Evolutionary conservation across 2,329 filamentous ascomycete genomes (phyloP).

Genomic region (Colletotrichum orbiculare): DNA sequence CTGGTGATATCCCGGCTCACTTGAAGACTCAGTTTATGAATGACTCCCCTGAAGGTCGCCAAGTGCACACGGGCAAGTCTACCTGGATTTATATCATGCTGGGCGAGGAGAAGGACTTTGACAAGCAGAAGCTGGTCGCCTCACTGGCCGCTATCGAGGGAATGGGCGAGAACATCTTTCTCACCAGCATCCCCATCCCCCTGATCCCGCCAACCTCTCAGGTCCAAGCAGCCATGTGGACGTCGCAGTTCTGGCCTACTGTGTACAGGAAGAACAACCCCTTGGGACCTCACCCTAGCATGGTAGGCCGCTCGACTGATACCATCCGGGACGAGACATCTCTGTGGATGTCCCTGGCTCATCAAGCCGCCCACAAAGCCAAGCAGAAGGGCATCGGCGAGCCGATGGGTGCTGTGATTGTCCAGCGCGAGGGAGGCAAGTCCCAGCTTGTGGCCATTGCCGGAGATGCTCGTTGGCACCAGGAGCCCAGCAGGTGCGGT

Average conservation of each 20-base stretch:
- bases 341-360: slow-evolving; percentile 76
- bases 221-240: slow-evolving; percentile 80
- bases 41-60: slow-evolving; percentile 62
- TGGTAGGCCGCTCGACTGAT: slow-evolving; percentile 75
- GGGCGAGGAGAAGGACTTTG: slow-evolving; percentile 62
- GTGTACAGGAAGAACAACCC: slow-evolving; percentile 90
- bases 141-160: slow-evolving; percentile 61
- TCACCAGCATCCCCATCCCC: slow-evolving; percentile 76
- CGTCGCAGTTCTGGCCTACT: slow-evolving; percentile 82
- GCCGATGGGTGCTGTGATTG: slow-evolving; percentile 78
- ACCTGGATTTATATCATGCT: slow-evolving; percentile 70
- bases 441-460: slow-evolving; percentile 76
- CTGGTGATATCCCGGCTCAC: slow-evolving; percentile 73
- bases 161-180: slow-evolving; percentile 62
- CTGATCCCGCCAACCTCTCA: slow-evolving; percentile 79
- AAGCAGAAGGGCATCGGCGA: slow-evolving; percentile 71
- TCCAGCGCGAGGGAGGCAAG: slow-evolving; percentile 68
- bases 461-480: slow-evolving; percentile 78
- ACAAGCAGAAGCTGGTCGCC: slow-evolving; percentile 62
- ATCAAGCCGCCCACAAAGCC: slow-evolving; percentile 70
- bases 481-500: slow-evolving; percentile 57
- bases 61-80: slow-evolving; percentile 69
- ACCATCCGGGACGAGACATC: slow-evolving; percentile 74
- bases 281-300: slow-evolving; percentile 83
- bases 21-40: slow-evolving; percentile 72